Percentiles rank a stretch among this genome's conserved stretches.
phyloP scores from a whole-genome alignment of 208 protist species.

The Borovskyia barvae region DNA sequence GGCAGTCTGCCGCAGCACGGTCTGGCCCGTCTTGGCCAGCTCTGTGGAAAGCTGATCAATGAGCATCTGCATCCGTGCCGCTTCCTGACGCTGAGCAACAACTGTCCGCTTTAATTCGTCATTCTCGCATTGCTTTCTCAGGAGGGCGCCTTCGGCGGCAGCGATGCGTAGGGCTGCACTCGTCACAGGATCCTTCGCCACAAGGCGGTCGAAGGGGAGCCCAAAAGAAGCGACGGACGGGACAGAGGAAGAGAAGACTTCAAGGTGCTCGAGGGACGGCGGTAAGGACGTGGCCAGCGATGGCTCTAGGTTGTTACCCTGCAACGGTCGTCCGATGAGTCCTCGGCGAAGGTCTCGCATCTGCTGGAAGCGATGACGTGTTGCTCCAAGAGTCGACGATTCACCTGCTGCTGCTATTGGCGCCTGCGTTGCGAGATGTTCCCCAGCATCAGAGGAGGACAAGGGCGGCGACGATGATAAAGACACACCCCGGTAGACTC shows the following conservation, averaged over 20 bases:
- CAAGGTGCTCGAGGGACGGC: not conserved
- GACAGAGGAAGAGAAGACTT: not conserved
- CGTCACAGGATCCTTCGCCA: constrained; percentile 6
- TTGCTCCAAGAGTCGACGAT: not conserved
- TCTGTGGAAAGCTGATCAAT: constrained; percentile 53
- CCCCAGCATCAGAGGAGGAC: not conserved
- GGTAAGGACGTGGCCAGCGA: not conserved
- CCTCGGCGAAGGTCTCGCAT: constrained; percentile 17
- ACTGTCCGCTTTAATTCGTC: constrained; percentile 42
- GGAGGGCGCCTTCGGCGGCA: constrained; percentile 47
- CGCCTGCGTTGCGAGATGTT: not conserved
- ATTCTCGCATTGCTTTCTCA: constrained; percentile 45
- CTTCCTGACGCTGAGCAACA: constrained; percentile 26
- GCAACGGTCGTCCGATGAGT: constrained; percentile 8
- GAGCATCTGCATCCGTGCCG: constrained; percentile 26
- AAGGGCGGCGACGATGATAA: not conserved
- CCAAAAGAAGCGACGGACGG: constrained; percentile 4
- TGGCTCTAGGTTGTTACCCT: not conserved
- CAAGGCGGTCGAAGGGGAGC: constrained; percentile 14
- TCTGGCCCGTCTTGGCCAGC: constrained; percentile 46
- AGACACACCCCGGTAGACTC: constrained; percentile 1
- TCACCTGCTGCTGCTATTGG: not conserved
- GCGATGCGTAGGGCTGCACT: constrained; percentile 23
- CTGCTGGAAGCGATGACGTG: constrained; percentile 20
- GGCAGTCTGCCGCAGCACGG: constrained; percentile 54